Base-by-base conservation (phyloP, 2,329 filamentous ascomycete species). In the Tolypocladium amazonense region DNA sequence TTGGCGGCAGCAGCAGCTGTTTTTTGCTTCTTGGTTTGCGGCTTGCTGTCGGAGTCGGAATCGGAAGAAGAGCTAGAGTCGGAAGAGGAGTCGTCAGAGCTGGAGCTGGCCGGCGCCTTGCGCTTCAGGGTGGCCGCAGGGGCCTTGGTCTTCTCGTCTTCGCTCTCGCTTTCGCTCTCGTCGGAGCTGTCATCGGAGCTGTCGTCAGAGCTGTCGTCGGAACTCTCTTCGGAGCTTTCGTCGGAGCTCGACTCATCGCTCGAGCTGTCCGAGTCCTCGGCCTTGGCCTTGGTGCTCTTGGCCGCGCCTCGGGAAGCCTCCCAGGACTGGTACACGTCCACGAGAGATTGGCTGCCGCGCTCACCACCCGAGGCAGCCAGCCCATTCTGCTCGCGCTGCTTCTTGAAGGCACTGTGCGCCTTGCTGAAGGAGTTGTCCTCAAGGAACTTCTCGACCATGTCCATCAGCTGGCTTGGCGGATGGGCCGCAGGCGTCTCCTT, bases 381-480 rank as follows among this genome's bases (percentile, higher is more conserved):
- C 77, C 79, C 64, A 9, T 80, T 80, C 72, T 76, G 78, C 69
- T 74, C 80, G 58, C 82, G 77, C 69, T 90, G 85, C 69, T 86
- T 83, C 66, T 79, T 77, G 68, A 91, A 87, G 6, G 83, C 81
- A 61, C 79, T 76, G 67, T 81, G 82, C 54, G 88, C 83, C 61
- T 79, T 77, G 56, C 78, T 72, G 67, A 89, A 88, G n/a, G 84
- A 81, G 70, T 88, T 80, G 54, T 87, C 80, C 50, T 80, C 79
- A 56, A 92, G 78, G 71, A 91, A 92, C 27, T 75, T 73, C 63
- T 84, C 84, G 66, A 92, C 80, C 20, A 90, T 76, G 62, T 85
- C 82, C 69, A 92, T 76, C 41, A 92, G 76, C 71, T 88, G 80
- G 35, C 80, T 72, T 5, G 87, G 81, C 33, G 83, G 79, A 55